Conservation (phyloP, 805 yeast species). For the Priceomyces medius region DNA sequence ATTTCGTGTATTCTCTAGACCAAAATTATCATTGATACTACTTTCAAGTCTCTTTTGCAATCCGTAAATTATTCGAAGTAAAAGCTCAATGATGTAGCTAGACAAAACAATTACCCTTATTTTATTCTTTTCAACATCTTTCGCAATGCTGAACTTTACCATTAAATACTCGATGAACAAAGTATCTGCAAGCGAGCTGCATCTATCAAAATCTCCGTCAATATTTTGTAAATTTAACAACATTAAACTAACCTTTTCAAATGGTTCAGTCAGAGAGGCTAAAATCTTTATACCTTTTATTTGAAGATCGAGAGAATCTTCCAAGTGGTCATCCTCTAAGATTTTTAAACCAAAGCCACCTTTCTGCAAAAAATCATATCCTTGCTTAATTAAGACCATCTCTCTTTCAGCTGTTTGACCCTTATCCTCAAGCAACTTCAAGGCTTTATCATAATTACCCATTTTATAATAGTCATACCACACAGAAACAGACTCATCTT, state of each 20-base stretch:
- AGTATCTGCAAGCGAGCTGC: constrained; percentile 16
- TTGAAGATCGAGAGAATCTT: constrained; percentile 22
- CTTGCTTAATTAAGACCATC: constrained; percentile 35
- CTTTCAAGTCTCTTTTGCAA: constrained; percentile 32
- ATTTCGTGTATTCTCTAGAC: background rate
- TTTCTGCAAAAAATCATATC: constrained; percentile 33
- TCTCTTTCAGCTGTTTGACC: constrained; percentile 21
- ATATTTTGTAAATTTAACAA: constrained; percentile 20
- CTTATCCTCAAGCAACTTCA: constrained; percentile 30
- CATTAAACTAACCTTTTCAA: constrained; percentile 67
- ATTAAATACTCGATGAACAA: constrained; percentile 35
- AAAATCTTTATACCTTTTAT: constrained; percentile 45
- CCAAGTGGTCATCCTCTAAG: constrained; percentile 13
- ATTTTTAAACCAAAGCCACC: constrained; percentile 34
- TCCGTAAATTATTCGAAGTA: constrained; percentile 45
- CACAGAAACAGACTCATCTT: constrained; percentile 67
- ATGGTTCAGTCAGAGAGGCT: constrained; percentile 62
- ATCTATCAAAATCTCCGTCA: background rate
- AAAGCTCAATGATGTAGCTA: constrained; percentile 65
- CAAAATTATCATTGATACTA: background rate
- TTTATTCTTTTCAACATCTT: constrained; percentile 24
- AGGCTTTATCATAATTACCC: constrained; percentile 64
- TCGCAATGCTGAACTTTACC: constrained; percentile 26
- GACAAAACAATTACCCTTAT: constrained; percentile 48
- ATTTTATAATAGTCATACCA: constrained; percentile 55